Evolutionary conservation across 1,284 basidiomycete species (phyloP).

Genomic region (Ustilago lituana): DNA sequence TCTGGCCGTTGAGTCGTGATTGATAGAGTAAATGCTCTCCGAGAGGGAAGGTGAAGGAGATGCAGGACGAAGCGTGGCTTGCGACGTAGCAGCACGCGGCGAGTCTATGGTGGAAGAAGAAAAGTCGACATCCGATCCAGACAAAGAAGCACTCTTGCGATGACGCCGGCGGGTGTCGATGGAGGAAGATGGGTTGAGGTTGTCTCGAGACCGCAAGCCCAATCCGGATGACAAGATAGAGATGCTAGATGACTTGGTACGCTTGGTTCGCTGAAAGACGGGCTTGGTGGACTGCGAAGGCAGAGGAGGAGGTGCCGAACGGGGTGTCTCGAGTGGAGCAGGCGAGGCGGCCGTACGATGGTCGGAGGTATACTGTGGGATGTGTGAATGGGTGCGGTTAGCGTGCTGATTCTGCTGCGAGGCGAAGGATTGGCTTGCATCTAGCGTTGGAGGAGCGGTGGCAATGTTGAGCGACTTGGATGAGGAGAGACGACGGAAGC

Average conservation of each 20-base stretch:
- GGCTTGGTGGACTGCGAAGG: conserved; percentile 41
- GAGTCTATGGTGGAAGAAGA: conserved; percentile 12
- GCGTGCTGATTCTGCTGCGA: conserved; percentile 8
- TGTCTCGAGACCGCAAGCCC: conserved; percentile 17
- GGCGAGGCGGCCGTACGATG: conserved; percentile 1
- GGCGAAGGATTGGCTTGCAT: conserved; percentile 19
- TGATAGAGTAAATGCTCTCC: conserved; percentile 8
- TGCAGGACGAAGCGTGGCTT: conserved; percentile 18
- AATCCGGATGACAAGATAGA: conserved; percentile 39
- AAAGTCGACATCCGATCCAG: conserved; percentile 30
- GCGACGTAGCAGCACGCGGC: conserved; percentile 18
- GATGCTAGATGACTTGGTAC: conserved; percentile 45
- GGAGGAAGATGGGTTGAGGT: background rate
- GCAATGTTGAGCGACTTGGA: conserved; percentile 33
- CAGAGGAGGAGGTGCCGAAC: conserved; percentile 31
- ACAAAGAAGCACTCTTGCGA: conserved; percentile 38
- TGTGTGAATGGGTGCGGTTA: background rate
- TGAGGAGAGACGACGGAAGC: conserved; percentile 40
- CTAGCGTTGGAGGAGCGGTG: conserved; percentile 16
- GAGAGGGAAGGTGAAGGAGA: conserved; percentile 38
- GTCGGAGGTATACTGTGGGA: conserved; percentile 10
- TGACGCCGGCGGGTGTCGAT: conserved; percentile 11
- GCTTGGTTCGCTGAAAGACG: conserved; percentile 23
- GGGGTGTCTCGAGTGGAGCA: conserved; percentile 10
- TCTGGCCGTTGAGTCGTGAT: background rate